These are phyloP conservation scores for Annulohypoxylon bovei DNA, from an alignment of 495 filamentous ascomycete genomes.

Conservation along the genomic window DNA sequence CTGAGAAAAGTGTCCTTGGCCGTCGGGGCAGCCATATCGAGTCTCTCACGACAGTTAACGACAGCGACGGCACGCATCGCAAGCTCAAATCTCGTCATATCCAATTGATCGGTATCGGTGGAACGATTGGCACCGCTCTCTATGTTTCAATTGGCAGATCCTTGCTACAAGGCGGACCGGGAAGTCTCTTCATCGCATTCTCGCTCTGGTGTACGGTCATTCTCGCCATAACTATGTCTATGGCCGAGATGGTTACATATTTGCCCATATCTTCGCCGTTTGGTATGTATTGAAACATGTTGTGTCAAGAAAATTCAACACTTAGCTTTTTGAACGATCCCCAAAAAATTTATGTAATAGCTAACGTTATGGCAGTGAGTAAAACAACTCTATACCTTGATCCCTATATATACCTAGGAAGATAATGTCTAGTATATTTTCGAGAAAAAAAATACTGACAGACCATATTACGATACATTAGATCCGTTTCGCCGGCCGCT, in stretches of 20 bases:
- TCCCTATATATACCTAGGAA: not conserved
- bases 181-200: slow-evolving; percentile 79
- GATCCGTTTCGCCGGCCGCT: slow-evolving; percentile 77
- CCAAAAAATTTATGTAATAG: not conserved
- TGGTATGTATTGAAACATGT: not conserved
- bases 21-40: slow-evolving; percentile 30
- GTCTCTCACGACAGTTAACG: slow-evolving; percentile 30
- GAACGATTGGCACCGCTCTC: slow-evolving; percentile 76
- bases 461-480: not conserved
- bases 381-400: not conserved
- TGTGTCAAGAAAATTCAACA: not conserved
- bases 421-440: not conserved
- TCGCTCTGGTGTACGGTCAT: slow-evolving; percentile 70
- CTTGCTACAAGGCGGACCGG: slow-evolving; percentile 77
- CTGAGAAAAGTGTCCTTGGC: slow-evolving; percentile 29
- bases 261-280: slow-evolving; percentile 78
- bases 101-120: slow-evolving; percentile 59
- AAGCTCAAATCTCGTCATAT: slow-evolving; percentile 61
- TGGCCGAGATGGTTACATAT: slow-evolving; percentile 81
- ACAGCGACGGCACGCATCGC: slow-evolving; percentile 50
- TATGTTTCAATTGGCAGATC: slow-evolving; percentile 77
- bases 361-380: not conserved
- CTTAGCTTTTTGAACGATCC: not conserved
- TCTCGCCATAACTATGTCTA: slow-evolving; percentile 66
- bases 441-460: not conserved